Evolutionary conservation across 2,329 filamentous ascomycete species (phyloP), one percentile per base, ranked within the genome.

Genomic region (Metarhizium anisopliae): DNA sequence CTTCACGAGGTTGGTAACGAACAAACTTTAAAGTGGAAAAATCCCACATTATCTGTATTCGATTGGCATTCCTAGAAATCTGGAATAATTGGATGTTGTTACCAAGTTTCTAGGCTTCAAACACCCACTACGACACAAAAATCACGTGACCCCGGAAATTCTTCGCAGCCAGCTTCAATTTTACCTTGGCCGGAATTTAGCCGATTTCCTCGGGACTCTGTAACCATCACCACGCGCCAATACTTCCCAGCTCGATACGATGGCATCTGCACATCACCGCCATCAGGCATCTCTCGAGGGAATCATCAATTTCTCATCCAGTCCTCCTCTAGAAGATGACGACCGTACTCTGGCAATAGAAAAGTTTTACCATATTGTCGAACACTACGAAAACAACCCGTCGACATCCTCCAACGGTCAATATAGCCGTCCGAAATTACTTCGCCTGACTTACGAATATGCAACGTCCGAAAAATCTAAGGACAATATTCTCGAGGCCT

Each of bases 371-470:
- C n/a, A 32, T 2, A 42, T 42, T 18, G 38, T 42, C 25, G n/a
- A 53, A 40, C n/a, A 25, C 29, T 40, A 32, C 51, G 42, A 32
- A 20, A 25, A 47, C 7, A 13, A 29, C 25, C 45, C 6, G 29
- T 47, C 11, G 13, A 47, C 5, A 30, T 30, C 45, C 45, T 47
- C 45, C 25, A 47, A 29, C 7, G 45, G 45, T 32, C 52, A n/a
- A 50, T 55, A 51, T 36, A 49, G 50, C 25, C 53, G 38, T 29
- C 18, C 32, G 10, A 40, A 42, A 29, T 32, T 51, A 14, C n/a
- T 55, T 20, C 36, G 47, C 47, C 47, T 45, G 13, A 55, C 53
- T 14, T 55, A 51, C 47, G 47, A 51, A 43, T 35, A 55, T 51
- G 47, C 47, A 11, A 32, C 30, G 6, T 18, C 47, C 18, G 35